A percentile compares a stretch with the other conserved stretches of the same genome.
These are phyloP conservation scores for Telfairia occidentalis DNA, from an alignment of 331 rosid species.

Conservation along the genomic window DNA sequence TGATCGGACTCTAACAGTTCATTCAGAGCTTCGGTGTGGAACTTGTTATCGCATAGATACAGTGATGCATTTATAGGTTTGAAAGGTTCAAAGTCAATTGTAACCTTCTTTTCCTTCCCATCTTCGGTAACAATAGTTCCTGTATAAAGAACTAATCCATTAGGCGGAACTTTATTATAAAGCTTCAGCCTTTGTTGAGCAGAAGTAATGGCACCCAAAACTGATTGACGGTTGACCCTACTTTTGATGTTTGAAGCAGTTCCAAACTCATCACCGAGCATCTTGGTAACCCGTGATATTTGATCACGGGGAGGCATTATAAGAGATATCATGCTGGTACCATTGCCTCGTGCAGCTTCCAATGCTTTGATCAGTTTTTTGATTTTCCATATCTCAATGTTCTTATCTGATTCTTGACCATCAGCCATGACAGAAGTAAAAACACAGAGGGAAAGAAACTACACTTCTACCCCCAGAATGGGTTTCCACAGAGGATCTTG, in stretches of 20 bases:
- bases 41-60: slow-evolving; percentile 60
- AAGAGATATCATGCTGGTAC: slow-evolving; percentile 66
- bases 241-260: slow-evolving; percentile 69
- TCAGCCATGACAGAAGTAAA: not conserved
- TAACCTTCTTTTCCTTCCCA: slow-evolving; percentile 67
- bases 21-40: slow-evolving; percentile 59
- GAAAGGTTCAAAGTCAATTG: slow-evolving; percentile 61
- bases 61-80: slow-evolving; percentile 57
- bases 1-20: slow-evolving; percentile 62
- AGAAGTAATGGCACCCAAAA: slow-evolving; percentile 61
- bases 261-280: slow-evolving; percentile 64
- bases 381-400: slow-evolving; percentile 64
- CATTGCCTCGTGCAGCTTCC: slow-evolving; percentile 61
- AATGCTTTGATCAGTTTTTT: slow-evolving; percentile 55
- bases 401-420: slow-evolving; percentile 50
- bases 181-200: slow-evolving; percentile 68
- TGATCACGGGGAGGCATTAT: slow-evolving; percentile 71
- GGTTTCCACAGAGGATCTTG: not conserved
- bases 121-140: slow-evolving; percentile 64
- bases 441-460: not conserved
- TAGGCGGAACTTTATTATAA: slow-evolving; percentile 61
- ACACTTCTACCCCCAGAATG: not conserved
- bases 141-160: slow-evolving; percentile 56
- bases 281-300: slow-evolving; percentile 56
- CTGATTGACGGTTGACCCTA: slow-evolving; percentile 62